Conservation (phyloP, 1,284 basidiomycete species). For the Apiotrichum sp. region DNA sequence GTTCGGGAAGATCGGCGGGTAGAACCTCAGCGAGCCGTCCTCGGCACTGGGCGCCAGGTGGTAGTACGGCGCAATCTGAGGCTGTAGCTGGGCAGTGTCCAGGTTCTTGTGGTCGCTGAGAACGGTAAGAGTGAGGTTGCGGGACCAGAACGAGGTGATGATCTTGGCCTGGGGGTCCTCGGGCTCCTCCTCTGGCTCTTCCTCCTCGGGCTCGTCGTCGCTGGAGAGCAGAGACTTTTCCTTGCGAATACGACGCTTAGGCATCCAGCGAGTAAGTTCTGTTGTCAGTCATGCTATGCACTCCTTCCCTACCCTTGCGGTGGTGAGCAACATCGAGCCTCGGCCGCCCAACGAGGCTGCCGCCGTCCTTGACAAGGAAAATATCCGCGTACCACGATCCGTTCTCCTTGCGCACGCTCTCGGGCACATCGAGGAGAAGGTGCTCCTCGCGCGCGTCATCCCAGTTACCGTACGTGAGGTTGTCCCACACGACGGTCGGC, state of each 20-base stretch:
- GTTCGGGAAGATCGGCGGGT: slow-evolving; percentile 84
- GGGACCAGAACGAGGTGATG: slow-evolving; percentile 68
- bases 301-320: slow-evolving; percentile 62
- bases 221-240: slow-evolving; percentile 71
- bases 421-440: slow-evolving; percentile 65
- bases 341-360: slow-evolving; percentile 56
- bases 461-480: slow-evolving; percentile 77
- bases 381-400: slow-evolving; percentile 73
- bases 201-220: slow-evolving; percentile 49
- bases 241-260: slow-evolving; percentile 66
- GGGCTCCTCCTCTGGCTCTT: slow-evolving; percentile 23
- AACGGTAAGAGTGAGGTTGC: slow-evolving; percentile 83
- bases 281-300: slow-evolving; percentile 11
- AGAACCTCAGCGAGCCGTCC: slow-evolving; percentile 58
- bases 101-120: slow-evolving; percentile 63
- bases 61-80: slow-evolving; percentile 52
- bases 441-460: slow-evolving; percentile 61
- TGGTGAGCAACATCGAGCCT: slow-evolving; percentile 62
- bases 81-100: slow-evolving; percentile 58
- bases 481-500: slow-evolving; percentile 57
- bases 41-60: slow-evolving; percentile 52
- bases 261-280: slow-evolving; percentile 80
- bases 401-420: slow-evolving; percentile 68
- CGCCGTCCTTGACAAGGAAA: slow-evolving; percentile 60
- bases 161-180: slow-evolving; percentile 20